These are phyloP conservation scores for Suillus sp. DNA, from an alignment of 768 basidiomycete genomes.

Conservation along the genomic window DNA sequence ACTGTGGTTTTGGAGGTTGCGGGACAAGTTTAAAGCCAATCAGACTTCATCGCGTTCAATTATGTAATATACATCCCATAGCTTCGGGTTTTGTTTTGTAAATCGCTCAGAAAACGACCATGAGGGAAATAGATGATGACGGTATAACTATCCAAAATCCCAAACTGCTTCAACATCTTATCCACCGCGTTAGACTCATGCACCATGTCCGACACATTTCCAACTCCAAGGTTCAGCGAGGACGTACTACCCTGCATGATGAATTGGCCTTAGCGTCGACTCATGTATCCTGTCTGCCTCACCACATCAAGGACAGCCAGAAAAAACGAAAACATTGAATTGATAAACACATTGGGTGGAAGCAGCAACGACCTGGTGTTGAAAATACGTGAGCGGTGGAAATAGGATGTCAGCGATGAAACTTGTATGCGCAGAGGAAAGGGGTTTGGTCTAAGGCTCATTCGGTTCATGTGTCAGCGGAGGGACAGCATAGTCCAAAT, in stretches of 20 bases:
- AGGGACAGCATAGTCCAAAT: slow-evolving; percentile 12
- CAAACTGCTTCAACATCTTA: too few species aligned
- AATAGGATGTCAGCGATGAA: background rate
- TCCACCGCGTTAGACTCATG: too few species aligned
- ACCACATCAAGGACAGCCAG: background rate
- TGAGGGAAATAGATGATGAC: background rate
- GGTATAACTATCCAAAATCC: slow-evolving; percentile 41
- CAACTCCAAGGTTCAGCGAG: background rate
- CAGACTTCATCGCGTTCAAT: background rate
- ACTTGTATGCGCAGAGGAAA: background rate
- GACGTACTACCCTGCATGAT: background rate
- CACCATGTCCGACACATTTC: too few species aligned
- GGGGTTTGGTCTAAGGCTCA: background rate
- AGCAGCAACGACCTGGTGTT: background rate
- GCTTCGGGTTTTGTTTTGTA: too few species aligned
- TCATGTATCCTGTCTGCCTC: background rate
- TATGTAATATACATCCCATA: slow-evolving; percentile 5
- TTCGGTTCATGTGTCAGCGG: too few species aligned
- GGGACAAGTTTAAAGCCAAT: background rate
- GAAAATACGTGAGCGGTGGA: background rate
- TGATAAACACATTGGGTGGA: background rate
- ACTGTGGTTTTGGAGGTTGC: background rate
- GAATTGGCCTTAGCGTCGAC: background rate
- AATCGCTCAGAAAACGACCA: too few species aligned
- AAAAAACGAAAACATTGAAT: background rate